Evolutionary conservation across 1,139 yeast species (phyloP).

Genomic region (Blastobotrys arbuscula): DNA sequence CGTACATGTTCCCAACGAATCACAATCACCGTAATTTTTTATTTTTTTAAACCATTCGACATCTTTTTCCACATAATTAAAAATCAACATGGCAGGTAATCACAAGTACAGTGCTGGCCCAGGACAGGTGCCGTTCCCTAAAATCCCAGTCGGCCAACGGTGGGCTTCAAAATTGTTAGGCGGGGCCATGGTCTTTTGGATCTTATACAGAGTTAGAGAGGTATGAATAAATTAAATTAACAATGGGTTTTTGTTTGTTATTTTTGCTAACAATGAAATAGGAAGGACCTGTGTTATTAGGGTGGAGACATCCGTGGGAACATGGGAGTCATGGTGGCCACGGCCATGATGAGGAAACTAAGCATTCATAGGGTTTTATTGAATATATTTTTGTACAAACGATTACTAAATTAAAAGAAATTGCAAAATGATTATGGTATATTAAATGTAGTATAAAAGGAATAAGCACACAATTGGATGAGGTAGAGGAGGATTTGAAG

Average conservation of each 20-base stretch:
- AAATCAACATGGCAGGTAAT: slow-evolving; percentile 25
- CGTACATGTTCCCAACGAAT: slow-evolving; percentile 1
- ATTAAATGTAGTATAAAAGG: too few species aligned
- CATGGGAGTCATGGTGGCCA: slow-evolving; percentile 27
- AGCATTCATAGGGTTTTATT: too few species aligned
- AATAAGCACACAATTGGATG: too few species aligned
- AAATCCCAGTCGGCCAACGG: slow-evolving; percentile 38
- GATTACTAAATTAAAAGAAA: too few species aligned
- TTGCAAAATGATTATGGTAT: too few species aligned
- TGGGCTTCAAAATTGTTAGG: slow-evolving; percentile 64
- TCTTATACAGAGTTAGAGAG: slow-evolving; percentile 70
- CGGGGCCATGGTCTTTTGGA: slow-evolving; percentile 86
- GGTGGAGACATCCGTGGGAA: slow-evolving; percentile 42
- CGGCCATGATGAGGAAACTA: slow-evolving; percentile 19
- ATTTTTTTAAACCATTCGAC: background rate
- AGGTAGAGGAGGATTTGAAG: too few species aligned
- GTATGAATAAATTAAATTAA: slow-evolving; percentile 33
- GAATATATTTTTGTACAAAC: too few species aligned
- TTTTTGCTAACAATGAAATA: slow-evolving; percentile 13
- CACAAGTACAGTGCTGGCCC: slow-evolving; percentile 32
- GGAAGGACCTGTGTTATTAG: slow-evolving; percentile 39
- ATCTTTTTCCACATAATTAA: background rate
- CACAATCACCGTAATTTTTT: background rate
- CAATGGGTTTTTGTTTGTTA: background rate
- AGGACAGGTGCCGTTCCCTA: slow-evolving; percentile 35